A percentile compares a stretch with the other conserved stretches of the same genome.
phyloP scores from a whole-genome alignment of 2,329 filamentous ascomycete genomes.

The Albifimbria verrucaria region DNA sequence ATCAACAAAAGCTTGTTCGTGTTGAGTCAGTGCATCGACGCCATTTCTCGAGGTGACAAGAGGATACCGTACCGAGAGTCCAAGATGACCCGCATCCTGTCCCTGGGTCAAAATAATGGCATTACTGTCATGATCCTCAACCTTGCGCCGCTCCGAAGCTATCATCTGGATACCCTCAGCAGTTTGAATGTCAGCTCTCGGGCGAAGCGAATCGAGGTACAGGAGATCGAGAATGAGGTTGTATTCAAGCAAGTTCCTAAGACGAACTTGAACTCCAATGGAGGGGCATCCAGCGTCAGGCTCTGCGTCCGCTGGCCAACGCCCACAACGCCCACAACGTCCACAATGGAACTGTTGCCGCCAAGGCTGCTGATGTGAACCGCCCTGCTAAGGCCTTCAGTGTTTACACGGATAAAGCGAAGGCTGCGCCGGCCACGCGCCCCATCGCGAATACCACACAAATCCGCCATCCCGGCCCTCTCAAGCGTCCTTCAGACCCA shows the following conservation, averaged over 20 bases:
- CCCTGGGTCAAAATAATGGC: conserved; percentile 89
- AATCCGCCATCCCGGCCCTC: conserved; percentile 25
- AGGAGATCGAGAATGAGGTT: conserved; percentile 93
- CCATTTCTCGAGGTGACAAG: conserved; percentile 71
- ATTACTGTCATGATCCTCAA: conserved; percentile 97
- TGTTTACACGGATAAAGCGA: conserved; percentile 76
- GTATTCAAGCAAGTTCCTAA: conserved; percentile 75
- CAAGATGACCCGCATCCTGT: conserved; percentile 95
- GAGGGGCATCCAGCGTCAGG: conserved; percentile 60
- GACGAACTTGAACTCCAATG: conserved; percentile 36
- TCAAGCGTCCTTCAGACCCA: conserved; percentile 42
- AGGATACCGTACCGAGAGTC: conserved; percentile 91
- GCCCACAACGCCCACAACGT: conserved; percentile 75
- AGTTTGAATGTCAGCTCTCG: conserved; percentile 93
- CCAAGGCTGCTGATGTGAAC: conserved; percentile 40
- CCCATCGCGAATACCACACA: conserved; percentile 31
- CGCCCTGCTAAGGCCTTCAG: conserved; percentile 82
- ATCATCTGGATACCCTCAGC: conserved; percentile 89
- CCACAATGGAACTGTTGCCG: conserved; percentile 54
- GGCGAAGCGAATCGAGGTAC: conserved; percentile 93
- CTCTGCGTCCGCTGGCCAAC: conserved; percentile 72
- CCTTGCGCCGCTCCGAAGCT: conserved; percentile 84
- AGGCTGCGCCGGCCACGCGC: conserved; percentile 33
- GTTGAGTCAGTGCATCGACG: conserved; percentile 90
- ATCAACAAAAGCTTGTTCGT: conserved; percentile 98